Conservation (phyloP, 257 asterid species). For the Lavandula angustifolia region DNA sequence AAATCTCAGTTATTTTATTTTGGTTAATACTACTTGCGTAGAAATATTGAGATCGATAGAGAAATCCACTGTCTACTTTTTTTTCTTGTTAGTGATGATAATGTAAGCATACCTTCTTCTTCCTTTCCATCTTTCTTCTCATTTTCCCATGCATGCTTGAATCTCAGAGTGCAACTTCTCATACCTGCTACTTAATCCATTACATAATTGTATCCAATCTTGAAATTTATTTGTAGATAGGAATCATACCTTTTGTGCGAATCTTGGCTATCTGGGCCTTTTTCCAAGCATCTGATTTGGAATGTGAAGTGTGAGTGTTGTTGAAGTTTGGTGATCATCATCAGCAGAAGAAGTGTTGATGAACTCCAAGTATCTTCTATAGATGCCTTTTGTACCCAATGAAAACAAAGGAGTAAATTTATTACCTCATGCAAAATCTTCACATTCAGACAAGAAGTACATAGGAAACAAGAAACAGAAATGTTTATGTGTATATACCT, state of each 20-base stretch:
- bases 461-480: background rate
- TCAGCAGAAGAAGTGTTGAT: constrained; percentile 32
- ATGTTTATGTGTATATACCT: constrained; percentile 23
- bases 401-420: too few relatives aligned
- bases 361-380: constrained; percentile 34
- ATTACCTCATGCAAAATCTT: constrained; percentile 29
- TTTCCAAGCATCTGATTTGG: constrained; percentile 66
- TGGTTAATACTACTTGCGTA: too few relatives aligned
- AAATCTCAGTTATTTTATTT: too few relatives aligned
- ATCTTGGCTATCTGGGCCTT: constrained; percentile 55
- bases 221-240: background rate
- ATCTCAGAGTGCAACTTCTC: constrained; percentile 48
- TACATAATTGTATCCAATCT: background rate
- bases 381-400: constrained; percentile 35
- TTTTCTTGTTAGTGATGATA: background rate
- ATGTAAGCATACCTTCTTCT: constrained; percentile 53
- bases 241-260: constrained; percentile 51
- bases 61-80: background rate
- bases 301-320: constrained; percentile 33
- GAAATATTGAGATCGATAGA: too few relatives aligned
- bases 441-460: background rate
- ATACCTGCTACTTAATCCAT: constrained; percentile 43
- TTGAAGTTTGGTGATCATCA: constrained; percentile 3
- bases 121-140: constrained; percentile 61
- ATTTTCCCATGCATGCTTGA: constrained; percentile 68